Base-by-base conservation (phyloP, 1,139 yeast genomes). In the Yarrowia galli region DNA sequence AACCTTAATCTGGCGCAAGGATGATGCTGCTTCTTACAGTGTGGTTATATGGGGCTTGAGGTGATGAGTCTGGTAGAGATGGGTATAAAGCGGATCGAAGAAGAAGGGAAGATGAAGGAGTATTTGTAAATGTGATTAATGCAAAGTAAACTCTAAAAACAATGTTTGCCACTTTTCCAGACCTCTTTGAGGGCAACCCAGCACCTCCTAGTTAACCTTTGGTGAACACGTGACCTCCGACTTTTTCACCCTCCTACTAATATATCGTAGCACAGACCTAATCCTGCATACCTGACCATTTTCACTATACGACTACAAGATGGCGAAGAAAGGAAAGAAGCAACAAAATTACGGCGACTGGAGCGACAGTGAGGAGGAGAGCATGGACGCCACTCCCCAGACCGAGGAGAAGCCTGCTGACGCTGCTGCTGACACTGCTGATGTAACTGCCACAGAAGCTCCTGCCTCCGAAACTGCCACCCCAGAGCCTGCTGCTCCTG, bases 361-460 rank as follows among this genome's bases (percentile, higher is more conserved):
- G 95, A 97, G 90, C 69, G 97, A 91, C 70, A 97, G 89, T 8
- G 79, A 83, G 69, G 89, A 85, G 68, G 83, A 81, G 68, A 91
- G 86, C 56, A 73, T 74, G 72, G 80, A 81, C 65, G 83, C 87
- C 35, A 84, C 83, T 72, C 84, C 84, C 67, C 45, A 53, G 60
- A 53, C 70, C 7, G 70, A 68, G 38, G 63, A 23, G 20, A 40
- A 40, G 43, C 20, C 43, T 40, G 43, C 43, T 4, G n/a, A 16
- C 5, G 18, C 1, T 4, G 3, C 18, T 15, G n/a, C 8, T 36
- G 40, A 3, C 7, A 7, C 28, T 25, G 32, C 32, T 5, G 32
- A 28, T 10, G 9, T 7, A 3, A 25, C 28, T 7, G 7, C 28
- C 28, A 25, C 32, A 28, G 32, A 28, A 28, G 32, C 32, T 28